Conservation (phyloP, 345 rosid species). For the Punica granatum region DNA sequence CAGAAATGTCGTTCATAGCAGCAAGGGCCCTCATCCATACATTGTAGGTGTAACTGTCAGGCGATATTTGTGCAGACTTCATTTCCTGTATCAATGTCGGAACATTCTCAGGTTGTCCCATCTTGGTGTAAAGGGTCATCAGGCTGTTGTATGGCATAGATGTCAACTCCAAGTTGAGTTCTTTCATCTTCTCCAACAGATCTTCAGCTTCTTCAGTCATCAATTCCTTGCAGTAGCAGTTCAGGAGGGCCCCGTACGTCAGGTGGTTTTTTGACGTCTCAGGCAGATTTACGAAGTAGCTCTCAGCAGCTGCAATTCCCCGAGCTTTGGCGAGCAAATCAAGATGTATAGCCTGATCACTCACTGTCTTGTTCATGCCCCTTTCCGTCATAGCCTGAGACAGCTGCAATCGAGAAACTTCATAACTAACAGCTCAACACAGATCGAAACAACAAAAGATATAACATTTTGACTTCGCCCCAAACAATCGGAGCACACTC, state of each 20-base stretch:
- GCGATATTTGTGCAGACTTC: slow-evolving; percentile 55
- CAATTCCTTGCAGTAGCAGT: slow-evolving; percentile 81
- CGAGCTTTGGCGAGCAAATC: slow-evolving; percentile 78
- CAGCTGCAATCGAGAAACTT: slow-evolving; percentile 34
- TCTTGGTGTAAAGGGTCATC: slow-evolving; percentile 79
- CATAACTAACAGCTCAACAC: neutral
- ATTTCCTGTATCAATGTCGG: slow-evolving; percentile 71
- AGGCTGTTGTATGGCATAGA: slow-evolving; percentile 86
- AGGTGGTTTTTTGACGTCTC: slow-evolving; percentile 68
- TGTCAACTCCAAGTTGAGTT: slow-evolving; percentile 55
- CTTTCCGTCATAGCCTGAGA: slow-evolving; percentile 69
- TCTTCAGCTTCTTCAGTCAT: slow-evolving; percentile 80
- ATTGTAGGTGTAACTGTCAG: slow-evolving; percentile 64
- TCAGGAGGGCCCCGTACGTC: slow-evolving; percentile 74
- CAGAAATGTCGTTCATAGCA: slow-evolving; percentile 54
- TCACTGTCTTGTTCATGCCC: slow-evolving; percentile 87
- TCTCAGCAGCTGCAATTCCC: slow-evolving; percentile 75
- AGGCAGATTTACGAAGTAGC: slow-evolving; percentile 70
- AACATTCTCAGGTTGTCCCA: slow-evolving; percentile 50
- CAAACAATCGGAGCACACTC: neutral
- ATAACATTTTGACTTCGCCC: neutral
- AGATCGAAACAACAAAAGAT: neutral
- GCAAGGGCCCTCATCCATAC: slow-evolving; percentile 97
- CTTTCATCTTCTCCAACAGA: slow-evolving; percentile 80
- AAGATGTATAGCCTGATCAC: slow-evolving; percentile 96